Evolutionary conservation across 2,329 filamentous ascomycete genomes (phyloP), one percentile per base, ranked within the genome.

Genomic region (Sclerotiophoma versabilis): DNA sequence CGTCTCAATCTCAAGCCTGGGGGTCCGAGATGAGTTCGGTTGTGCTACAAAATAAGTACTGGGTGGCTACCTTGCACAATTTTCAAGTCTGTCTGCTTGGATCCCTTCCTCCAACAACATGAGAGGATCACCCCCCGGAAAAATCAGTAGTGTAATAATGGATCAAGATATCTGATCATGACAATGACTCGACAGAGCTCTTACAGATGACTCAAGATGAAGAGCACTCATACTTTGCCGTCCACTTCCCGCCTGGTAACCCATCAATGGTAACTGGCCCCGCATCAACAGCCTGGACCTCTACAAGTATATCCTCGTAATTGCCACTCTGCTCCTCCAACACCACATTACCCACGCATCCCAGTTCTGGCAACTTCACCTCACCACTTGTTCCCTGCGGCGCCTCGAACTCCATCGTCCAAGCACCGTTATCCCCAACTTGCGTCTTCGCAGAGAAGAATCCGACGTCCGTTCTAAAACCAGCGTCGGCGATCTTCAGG

Each of bases 391-490:
- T 75, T 3, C 67, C 70, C 33, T 61, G 56, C 0, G 71, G 72
- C 23, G 69, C 52, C 47, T 72, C 65, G 51, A 75, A 71, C 11
- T 63, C 62, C 20, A 71, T 48, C 20, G 54, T 32, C 52, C 52
- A 55, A n/a, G 65, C 39, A 4, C 59, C 58, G 3, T 44, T 62
- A 20, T 64, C 58, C 11, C 22, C 34, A 1, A 68, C 17, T 34
- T 59, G 43, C 2, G 65, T 70, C 53, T 63, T 71, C 11, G 75
- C 70, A 2, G 65, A 60, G 56, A 78, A 79, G 30, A 63, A 62
- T 0, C 77, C 77, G 30, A 77, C 36, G 7, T 54, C 59, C 3
- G 74, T 79, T 17, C 60, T 59, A 46, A 76, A 79, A 0, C 76
- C 76, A 4, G 75, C 75, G 43, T 76, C 69, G 4, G 71, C 71